These are phyloP conservation scores for Lyophyllum shimeji DNA, from an alignment of 768 basidiomycete genomes.

Conservation along the genomic window DNA sequence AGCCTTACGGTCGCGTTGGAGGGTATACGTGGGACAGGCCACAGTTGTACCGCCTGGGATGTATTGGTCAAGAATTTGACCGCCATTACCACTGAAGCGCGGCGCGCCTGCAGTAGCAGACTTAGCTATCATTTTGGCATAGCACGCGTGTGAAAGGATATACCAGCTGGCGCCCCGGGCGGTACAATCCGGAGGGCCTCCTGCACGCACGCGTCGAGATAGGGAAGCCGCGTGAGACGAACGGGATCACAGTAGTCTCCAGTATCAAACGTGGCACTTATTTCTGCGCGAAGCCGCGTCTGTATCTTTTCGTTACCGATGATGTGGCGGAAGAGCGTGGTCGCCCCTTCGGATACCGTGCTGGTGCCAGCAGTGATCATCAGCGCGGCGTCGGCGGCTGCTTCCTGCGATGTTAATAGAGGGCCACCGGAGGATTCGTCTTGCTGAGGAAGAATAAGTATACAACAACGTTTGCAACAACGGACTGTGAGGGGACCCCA, in stretches of 20 bases:
- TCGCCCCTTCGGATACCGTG: conserved; percentile 16
- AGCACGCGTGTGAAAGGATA: no score
- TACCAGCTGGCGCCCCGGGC: conserved; percentile 21
- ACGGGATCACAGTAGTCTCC: conserved; percentile 12
- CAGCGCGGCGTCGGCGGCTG: conserved; percentile 19
- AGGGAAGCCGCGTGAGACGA: conserved; percentile 15
- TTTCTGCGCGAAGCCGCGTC: conserved; percentile 11
- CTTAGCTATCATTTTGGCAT: no score
- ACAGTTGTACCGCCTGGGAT: conserved; percentile 13
- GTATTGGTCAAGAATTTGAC: background rate
- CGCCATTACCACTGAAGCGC: conserved; percentile 10
- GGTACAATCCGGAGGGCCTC: conserved; percentile 23
- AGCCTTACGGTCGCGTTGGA: conserved; percentile 14
- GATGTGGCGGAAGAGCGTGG: conserved; percentile 17
- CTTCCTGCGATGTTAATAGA: conserved; percentile 13
- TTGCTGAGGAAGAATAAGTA: conserved; percentile 12
- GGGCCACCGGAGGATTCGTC: conserved; percentile 8
- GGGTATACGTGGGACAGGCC: conserved; percentile 14
- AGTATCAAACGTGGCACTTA: conserved; percentile 1
- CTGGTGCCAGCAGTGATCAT: conserved; percentile 22
- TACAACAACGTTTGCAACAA: background rate
- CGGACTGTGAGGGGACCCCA: background rate
- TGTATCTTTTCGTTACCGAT: conserved; percentile 3
- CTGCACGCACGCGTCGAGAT: conserved; percentile 26
- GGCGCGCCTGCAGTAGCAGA: no score